Evolutionary conservation across 2,329 filamentous ascomycete genomes (phyloP).

Genomic region (Trichophyton rubrum): DNA sequence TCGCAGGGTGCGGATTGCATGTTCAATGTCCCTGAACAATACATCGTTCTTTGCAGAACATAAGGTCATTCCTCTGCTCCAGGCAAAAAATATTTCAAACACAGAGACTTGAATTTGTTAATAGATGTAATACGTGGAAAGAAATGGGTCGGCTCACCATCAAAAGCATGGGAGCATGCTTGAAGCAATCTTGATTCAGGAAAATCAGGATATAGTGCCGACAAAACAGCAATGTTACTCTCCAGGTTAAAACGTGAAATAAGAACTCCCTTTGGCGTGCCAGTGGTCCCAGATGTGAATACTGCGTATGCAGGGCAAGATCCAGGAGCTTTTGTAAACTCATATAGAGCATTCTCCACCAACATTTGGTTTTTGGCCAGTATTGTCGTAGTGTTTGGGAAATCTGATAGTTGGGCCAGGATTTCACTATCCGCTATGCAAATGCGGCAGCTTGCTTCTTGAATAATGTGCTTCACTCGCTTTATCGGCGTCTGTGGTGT

Average conservation of each 20-base stretch:
- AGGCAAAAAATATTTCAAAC: slow-evolving; percentile 81
- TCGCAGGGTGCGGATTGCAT: slow-evolving; percentile 47
- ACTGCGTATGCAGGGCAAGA: slow-evolving; percentile 59
- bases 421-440: slow-evolving; percentile 28
- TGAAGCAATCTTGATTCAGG: slow-evolving; percentile 55
- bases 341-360: slow-evolving; percentile 13
- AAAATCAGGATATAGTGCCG: slow-evolving; percentile 50
- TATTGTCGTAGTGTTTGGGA: not conserved
- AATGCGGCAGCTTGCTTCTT: slow-evolving; percentile 43
- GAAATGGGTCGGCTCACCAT: slow-evolving; percentile 33
- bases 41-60: slow-evolving; percentile 64
- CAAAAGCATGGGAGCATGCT: slow-evolving; percentile 72
- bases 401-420: not conserved
- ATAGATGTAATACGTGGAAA: not conserved
- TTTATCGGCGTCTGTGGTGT: slow-evolving; percentile 56
- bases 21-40: slow-evolving; percentile 60
- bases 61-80: slow-evolving; percentile 64
- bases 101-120: slow-evolving; percentile 52
- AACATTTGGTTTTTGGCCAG: not conserved
- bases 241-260: slow-evolving; percentile 64
- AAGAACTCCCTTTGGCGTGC: slow-evolving; percentile 64
- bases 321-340: slow-evolving; percentile 11
- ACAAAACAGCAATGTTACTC: slow-evolving; percentile 59
- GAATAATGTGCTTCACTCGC: slow-evolving; percentile 49
- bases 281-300: slow-evolving; percentile 75